Conservation (phyloP, 805 yeast species). For the Debaryomyces hansenii region DNA sequence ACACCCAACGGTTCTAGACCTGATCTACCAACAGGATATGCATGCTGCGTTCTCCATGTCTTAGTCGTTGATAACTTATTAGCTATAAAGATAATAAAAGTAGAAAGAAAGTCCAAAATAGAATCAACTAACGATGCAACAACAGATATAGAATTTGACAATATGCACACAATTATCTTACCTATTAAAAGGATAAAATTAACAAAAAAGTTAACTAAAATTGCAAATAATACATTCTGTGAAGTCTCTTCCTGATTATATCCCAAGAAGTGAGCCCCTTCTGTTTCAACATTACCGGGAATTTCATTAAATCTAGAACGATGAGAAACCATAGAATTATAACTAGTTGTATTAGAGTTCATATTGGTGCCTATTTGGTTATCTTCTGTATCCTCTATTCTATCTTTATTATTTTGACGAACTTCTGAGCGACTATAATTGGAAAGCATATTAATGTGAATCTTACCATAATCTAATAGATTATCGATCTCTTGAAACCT, state of each 20-base stretch:
- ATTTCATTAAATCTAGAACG: slow-evolving; percentile 39
- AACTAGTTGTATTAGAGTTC: slow-evolving; percentile 2
- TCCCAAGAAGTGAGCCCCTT: slow-evolving; percentile 56
- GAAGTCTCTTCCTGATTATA: slow-evolving; percentile 43
- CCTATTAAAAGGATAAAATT: slow-evolving; percentile 61
- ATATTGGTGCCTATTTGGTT: background rate
- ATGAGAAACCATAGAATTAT: slow-evolving; percentile 16
- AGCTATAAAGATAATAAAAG: slow-evolving; percentile 66
- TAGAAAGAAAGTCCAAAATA: slow-evolving; percentile 68
- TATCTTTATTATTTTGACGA: slow-evolving; percentile 2
- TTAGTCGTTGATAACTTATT: slow-evolving; percentile 48
- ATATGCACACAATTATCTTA: slow-evolving; percentile 57
- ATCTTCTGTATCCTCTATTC: slow-evolving; percentile 3
- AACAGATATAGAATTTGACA: slow-evolving; percentile 71
- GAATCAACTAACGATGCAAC: slow-evolving; percentile 81
- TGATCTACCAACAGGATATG: slow-evolving; percentile 69
- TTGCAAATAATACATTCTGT: slow-evolving; percentile 55
- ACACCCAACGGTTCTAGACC: slow-evolving; percentile 80
- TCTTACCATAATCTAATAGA: slow-evolving; percentile 64
- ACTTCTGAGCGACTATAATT: slow-evolving; percentile 44
- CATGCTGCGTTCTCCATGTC: slow-evolving; percentile 46
- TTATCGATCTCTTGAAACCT: slow-evolving; percentile 61
- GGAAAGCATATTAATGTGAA: slow-evolving; percentile 62
- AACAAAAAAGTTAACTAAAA: slow-evolving; percentile 59
- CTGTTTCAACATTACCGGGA: slow-evolving; percentile 62